Percentiles rank a stretch among this genome's conserved stretches.
These are phyloP conservation scores for Schizopora paradoxa DNA, from an alignment of 1,284 basidiomycete species.

Conservation along the genomic window DNA sequence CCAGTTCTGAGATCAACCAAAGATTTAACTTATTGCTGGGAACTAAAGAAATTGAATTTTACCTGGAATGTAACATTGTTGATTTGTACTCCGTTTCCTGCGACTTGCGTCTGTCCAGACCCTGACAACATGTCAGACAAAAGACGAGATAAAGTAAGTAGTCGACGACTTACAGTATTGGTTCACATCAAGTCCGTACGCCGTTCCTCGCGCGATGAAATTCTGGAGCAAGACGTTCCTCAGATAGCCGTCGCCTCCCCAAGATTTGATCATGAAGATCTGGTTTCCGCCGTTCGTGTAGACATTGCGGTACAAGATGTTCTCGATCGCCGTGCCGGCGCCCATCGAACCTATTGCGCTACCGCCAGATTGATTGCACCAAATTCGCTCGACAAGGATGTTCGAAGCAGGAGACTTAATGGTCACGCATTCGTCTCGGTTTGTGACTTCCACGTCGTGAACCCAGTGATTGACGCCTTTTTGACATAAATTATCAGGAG, in stretches of 20 bases:
- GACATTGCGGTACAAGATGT: conserved; percentile 30
- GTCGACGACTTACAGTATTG: too few relatives aligned
- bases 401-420: conserved; percentile 32
- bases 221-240: conserved; percentile 30
- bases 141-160: too few relatives aligned
- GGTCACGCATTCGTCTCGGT: conserved; percentile 35
- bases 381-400: conserved; percentile 32
- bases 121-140: too few relatives aligned
- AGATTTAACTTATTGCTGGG: neutral
- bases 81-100: conserved; percentile 28
- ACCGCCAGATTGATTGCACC: conserved; percentile 34
- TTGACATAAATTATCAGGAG: neutral
- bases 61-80: conserved; percentile 28
- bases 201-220: conserved; percentile 30
- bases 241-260: conserved; percentile 31
- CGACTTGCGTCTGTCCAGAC: conserved; percentile 15
- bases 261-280: conserved; percentile 35
- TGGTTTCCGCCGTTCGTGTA: conserved; percentile 34
- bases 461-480: conserved; percentile 30
- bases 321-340: conserved; percentile 28
- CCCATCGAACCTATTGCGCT: conserved; percentile 32
- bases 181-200: conserved; percentile 31
- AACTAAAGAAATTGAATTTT: neutral
- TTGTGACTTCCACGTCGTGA: conserved; percentile 34
- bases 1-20: conserved; percentile 18